Evolutionary conservation across 2,329 filamentous ascomycete genomes (phyloP), one percentile per base, ranked within the genome.

Genomic region (Alternaria triticimaculans): DNA sequence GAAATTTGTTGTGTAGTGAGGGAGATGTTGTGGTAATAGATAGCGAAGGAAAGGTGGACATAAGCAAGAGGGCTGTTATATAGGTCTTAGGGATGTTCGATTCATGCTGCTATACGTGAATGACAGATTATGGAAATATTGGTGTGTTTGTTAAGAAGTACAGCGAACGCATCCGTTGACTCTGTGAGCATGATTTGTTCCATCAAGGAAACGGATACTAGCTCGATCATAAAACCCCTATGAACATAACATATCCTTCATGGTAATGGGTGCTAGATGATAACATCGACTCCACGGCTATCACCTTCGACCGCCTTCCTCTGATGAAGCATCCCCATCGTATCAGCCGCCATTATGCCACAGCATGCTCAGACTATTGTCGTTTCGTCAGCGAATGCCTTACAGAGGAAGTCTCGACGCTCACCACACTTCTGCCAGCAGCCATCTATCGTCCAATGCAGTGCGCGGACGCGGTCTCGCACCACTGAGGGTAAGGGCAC

Each of bases 251-350:
- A 37, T 14, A 37, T 37, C 33, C 4, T 9, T 3, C 7, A 15
- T 37, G 14, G 8, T 4, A 9, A n/a, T n/a, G 8, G 15, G 33
- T 37, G 33, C 7, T 9, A 15, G 15, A 37, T 9, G 33, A n/a
- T n/a, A 9, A 1, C 14, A 37, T 3, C 15, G 15, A 18, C 8
- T 41, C 37, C 37, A 5, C 9, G 18, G n/a, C 15, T 41, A 5
- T 18, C 37, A 2, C 37, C 11, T 41, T 3, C 9, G 3, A 41
- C 9, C 37, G 37, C n/a, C 37, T 6, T 41, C n/a, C 2, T 18
- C 2, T 18, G 6, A 0, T 2, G 5, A 11, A 41, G 37, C 15
- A 10, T 0, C 8, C 3, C 9, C 4, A 11, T 11, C 37, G 9
- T 11, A 41, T 41, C 8, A 18, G 37, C 15, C 37, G 5, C n/a